These are phyloP conservation scores for Takashimella koratensis DNA, from an alignment of 1,284 basidiomycete species.

Conservation along the genomic window DNA sequence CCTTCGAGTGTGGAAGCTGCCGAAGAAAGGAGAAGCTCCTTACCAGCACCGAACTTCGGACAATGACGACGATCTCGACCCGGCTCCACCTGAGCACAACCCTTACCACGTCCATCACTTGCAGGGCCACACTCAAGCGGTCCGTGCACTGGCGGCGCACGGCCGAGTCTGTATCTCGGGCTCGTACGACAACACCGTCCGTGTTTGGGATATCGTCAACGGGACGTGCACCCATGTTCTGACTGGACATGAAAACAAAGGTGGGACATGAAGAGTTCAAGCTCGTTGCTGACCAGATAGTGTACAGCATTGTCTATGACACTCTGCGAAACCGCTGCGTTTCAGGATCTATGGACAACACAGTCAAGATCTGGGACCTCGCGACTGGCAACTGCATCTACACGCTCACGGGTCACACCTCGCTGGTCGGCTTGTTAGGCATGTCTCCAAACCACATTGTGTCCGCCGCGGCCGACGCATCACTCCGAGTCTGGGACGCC, in stretches of 20 bases:
- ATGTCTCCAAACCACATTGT: conserved; percentile 84
- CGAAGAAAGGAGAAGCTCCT: conserved; percentile 69
- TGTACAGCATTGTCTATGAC: conserved; percentile 87
- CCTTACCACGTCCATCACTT: conserved; percentile 83
- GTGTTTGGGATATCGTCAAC: conserved; percentile 91
- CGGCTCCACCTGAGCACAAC: conserved; percentile 60
- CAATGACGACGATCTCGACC: conserved; percentile 15
- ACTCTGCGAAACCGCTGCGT: conserved; percentile 77
- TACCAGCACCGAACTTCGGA: background rate
- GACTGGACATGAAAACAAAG: conserved; percentile 84
- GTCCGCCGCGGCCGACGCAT: conserved; percentile 89
- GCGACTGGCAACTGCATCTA: conserved; percentile 72
- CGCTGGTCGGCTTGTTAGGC: conserved; percentile 79
- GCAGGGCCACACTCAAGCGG: conserved; percentile 83
- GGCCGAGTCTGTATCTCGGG: conserved; percentile 88
- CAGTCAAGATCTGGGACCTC: conserved; percentile 87
- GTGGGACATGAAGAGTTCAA: conserved; percentile 49
- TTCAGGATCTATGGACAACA: conserved; percentile 94
- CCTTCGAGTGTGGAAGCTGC: conserved; percentile 83
- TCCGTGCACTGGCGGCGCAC: conserved; percentile 83
- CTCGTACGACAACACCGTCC: conserved; percentile 87
- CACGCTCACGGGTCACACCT: conserved; percentile 78
- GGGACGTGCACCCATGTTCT: conserved; percentile 77
- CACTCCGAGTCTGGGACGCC: conserved; percentile 87
- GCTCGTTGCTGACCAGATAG: conserved; percentile 49